Percentiles rank a stretch among this genome's conserved stretches.
Conservation (phyloP, 2,329 filamentous ascomycete genomes). For the Gnomoniopsis sp. region DNA sequence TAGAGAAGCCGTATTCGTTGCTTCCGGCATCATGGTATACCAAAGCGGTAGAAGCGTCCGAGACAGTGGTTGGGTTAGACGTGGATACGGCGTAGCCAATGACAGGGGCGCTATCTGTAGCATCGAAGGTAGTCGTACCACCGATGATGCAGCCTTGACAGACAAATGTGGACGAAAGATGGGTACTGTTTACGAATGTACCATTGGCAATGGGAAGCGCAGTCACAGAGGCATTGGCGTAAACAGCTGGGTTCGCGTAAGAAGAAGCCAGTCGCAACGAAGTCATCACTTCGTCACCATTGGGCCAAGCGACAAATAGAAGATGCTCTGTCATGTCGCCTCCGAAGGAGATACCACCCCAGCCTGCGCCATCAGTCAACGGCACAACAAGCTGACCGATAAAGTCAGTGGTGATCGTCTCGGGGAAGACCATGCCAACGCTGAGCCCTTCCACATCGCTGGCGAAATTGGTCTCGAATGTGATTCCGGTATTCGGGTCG, state of each 20-base stretch:
- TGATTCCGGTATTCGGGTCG: slow-evolving; percentile 32
- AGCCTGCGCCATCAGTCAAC: slow-evolving; percentile 37
- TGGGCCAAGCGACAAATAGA: slow-evolving; percentile 42
- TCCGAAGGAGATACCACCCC: slow-evolving; percentile 43
- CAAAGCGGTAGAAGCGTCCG: slow-evolving; percentile 30
- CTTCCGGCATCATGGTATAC: slow-evolving; percentile 39
- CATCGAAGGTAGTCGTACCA: slow-evolving; percentile 25
- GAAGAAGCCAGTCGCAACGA: slow-evolving; percentile 23
- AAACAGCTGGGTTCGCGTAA: slow-evolving; percentile 38
- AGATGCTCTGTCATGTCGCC: slow-evolving; percentile 40
- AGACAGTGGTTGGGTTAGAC: slow-evolving; percentile 28
- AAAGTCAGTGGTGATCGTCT: slow-evolving; percentile 45
- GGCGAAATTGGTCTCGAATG: slow-evolving; percentile 35
- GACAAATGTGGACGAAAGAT: slow-evolving; percentile 46
- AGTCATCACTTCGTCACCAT: slow-evolving; percentile 31
- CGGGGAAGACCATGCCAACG: slow-evolving; percentile 49
- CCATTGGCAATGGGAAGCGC: slow-evolving; percentile 40
- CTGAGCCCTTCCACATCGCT: slow-evolving; percentile 35
- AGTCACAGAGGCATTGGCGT: slow-evolving; percentile 32
- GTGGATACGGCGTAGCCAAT: slow-evolving; percentile 39
- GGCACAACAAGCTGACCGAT: slow-evolving; percentile 50
- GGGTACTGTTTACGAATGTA: slow-evolving; percentile 43
- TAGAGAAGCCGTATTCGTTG: slow-evolving; percentile 30
- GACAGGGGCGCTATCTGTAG: slow-evolving; percentile 24
- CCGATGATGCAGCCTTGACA: slow-evolving; percentile 36